These are phyloP conservation scores for Aphanoascus verrucosus DNA, from an alignment of 2,329 filamentous ascomycete genomes.

Conservation along the genomic window DNA sequence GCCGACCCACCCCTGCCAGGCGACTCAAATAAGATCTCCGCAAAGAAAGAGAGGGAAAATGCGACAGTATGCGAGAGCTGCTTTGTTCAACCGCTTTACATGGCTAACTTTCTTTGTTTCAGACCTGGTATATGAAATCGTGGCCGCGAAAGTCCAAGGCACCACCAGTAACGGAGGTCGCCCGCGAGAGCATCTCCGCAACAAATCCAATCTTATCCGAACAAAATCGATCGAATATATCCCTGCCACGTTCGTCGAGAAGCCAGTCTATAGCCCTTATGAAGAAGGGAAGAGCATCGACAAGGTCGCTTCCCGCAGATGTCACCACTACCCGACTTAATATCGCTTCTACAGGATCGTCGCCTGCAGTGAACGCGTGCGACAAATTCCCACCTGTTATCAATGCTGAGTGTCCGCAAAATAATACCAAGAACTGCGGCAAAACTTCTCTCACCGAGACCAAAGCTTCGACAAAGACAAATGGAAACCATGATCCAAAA, in stretches of 20 bases:
- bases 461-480: neutral
- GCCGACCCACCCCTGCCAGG: constrained; percentile 8
- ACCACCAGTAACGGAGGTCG: constrained; percentile 38
- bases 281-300: constrained; percentile 31
- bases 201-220: constrained; percentile 31
- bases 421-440: constrained; percentile 6
- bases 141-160: constrained; percentile 40
- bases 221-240: constrained; percentile 23
- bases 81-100: neutral
- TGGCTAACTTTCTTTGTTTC: constrained; percentile 1
- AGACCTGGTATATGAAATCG: constrained; percentile 37
- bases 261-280: constrained; percentile 27
- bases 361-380: constrained; percentile 23
- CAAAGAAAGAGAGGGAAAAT: constrained; percentile 18
- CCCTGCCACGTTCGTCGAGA: constrained; percentile 20
- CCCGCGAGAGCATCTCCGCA: constrained; percentile 40
- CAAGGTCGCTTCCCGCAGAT: constrained; percentile 36
- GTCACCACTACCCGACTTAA: constrained; percentile 38
- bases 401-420: constrained; percentile 15
- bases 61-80: constrained; percentile 21
- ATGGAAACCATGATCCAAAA: neutral
- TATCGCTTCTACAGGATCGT: constrained; percentile 34
- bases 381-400: constrained; percentile 9
- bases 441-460: neutral
- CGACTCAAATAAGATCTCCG: neutral